Evolutionary conservation across 2,329 filamentous ascomycete species (phyloP).

Genomic region (Cryphonectria naterciae): DNA sequence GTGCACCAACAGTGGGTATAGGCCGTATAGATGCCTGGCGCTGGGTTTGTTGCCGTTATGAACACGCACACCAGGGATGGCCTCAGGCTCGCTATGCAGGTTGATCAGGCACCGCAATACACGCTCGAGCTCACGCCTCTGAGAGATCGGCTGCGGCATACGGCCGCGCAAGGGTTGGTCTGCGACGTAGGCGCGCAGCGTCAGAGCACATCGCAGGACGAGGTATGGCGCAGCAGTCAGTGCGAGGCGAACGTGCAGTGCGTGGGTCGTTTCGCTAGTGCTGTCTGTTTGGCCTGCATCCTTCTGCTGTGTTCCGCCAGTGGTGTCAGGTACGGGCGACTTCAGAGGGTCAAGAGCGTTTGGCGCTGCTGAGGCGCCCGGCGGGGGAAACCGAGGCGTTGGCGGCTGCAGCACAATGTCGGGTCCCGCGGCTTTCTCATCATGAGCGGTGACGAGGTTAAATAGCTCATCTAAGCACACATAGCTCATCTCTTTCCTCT

Average conservation of each 20-base stretch:
- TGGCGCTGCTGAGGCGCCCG: slow-evolving; percentile 30
- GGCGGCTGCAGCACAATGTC: slow-evolving; percentile 48
- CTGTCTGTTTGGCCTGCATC: slow-evolving; percentile 31
- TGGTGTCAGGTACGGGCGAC: slow-evolving; percentile 27
- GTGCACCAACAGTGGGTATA: slow-evolving; percentile 78
- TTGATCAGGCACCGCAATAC: slow-evolving; percentile 68
- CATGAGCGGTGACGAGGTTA: slow-evolving; percentile 62
- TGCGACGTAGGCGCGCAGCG: slow-evolving; percentile 82
- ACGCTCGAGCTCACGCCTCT: slow-evolving; percentile 77
- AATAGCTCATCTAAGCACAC: slow-evolving; percentile 81
- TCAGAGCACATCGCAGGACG: slow-evolving; percentile 78
- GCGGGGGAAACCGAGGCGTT: slow-evolving; percentile 46
- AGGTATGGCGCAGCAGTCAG: slow-evolving; percentile 79
- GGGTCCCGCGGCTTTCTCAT: slow-evolving; percentile 42
- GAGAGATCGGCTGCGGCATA: slow-evolving; percentile 84
- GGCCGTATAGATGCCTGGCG: slow-evolving; percentile 75
- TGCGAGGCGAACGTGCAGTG: slow-evolving; percentile 65
- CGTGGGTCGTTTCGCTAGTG: slow-evolving; percentile 36
- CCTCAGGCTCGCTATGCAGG: slow-evolving; percentile 70
- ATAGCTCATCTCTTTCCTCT: slow-evolving; percentile 75
- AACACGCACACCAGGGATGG: slow-evolving; percentile 62
- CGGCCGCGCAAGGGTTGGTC: slow-evolving; percentile 88
- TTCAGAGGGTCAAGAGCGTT: slow-evolving; percentile 27
- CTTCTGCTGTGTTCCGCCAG: slow-evolving; percentile 14
- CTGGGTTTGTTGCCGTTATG: slow-evolving; percentile 53